Base-by-base conservation (phyloP, 495 filamentous ascomycete species). In the Rostrohypoxylon terebratum region DNA sequence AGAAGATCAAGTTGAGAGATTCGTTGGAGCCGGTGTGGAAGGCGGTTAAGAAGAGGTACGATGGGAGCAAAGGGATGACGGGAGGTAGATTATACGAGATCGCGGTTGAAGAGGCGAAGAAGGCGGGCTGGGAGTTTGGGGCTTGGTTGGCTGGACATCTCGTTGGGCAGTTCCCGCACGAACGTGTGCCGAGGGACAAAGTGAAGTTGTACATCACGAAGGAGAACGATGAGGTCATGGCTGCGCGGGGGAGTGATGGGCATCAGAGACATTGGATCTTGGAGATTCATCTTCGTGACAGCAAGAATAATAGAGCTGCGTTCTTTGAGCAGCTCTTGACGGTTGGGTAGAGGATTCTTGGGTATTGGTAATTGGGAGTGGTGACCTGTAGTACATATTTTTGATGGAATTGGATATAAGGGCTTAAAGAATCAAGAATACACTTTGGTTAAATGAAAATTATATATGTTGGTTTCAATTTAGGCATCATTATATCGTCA, bases 281-380 rank as follows among this genome's bases (percentile, higher is more conserved):
- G 72, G 83, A 87, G 70, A 83, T 87, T 65, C 83, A 87, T 75
- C 79, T 86, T 16, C 79, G 79, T 36, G 81, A 87, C 69, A 72
- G 57, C 0, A 78, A 40, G 5, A 74, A 67, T n/a, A 60, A 77
- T 9, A 78, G 81, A 60, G 81, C 77, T 3, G 84, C 72, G 11
- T 86, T 85, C 61, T 78, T 68, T 50, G 83, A 86, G 69, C 77
- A 85, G 63, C 77, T 86, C 20, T 72, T 86, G 67, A 84, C 82
- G 0, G 76, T 84, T 48, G 75, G 45, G 20, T 65, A 58, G 42
- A 20, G 6, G 73, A 5, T 2, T 51, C 7, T 51, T 51, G 13
- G 42, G 8, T 16, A 2, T 5, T 5, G 11, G 40, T 14, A n/a
- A 5, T 16, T 44, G 40, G 40, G 40, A 4, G 34, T 28, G 6